Conservation (phyloP, 1,284 basidiomycete species). For the Fomitiporia mediterranea region DNA sequence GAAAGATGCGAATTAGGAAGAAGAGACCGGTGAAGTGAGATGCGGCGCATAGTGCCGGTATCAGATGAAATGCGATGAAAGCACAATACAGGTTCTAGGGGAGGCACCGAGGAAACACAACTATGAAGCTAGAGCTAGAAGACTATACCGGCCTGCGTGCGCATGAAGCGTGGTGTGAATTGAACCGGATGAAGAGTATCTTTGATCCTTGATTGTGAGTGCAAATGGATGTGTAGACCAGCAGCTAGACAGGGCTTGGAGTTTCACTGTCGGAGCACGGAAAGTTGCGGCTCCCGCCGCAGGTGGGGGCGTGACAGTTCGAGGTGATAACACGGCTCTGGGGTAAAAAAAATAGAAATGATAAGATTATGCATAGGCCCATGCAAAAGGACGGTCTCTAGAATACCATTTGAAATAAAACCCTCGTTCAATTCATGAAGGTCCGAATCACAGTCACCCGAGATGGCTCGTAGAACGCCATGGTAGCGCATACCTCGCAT, state of each 20-base stretch:
- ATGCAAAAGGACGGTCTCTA: too few species aligned
- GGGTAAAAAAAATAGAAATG: too few species aligned
- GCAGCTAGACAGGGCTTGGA: too few species aligned
- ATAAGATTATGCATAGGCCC: too few species aligned
- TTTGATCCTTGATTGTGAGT: too few species aligned
- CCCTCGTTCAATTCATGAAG: too few species aligned
- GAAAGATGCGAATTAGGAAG: not conserved
- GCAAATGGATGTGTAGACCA: too few species aligned
- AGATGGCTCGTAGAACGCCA: not conserved
- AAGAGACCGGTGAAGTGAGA: not conserved
- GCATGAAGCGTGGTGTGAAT: too few species aligned
- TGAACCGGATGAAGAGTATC: too few species aligned
- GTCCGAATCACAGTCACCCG: too few species aligned
- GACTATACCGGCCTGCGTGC: not conserved
- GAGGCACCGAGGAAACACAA: conserved; percentile 4
- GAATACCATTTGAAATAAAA: too few species aligned
- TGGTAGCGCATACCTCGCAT: not conserved
- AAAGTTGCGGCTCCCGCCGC: not conserved
- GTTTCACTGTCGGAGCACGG: conserved; percentile 3
- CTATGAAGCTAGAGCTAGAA: not conserved
- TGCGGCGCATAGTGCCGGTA: not conserved
- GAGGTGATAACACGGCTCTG: not conserved
- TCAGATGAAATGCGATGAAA: not conserved
- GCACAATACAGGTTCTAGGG: not conserved
- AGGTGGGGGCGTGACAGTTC: not conserved